Evolutionary conservation across 2,329 filamentous ascomycete species (phyloP).

Genomic region (Myotisia sp.): DNA sequence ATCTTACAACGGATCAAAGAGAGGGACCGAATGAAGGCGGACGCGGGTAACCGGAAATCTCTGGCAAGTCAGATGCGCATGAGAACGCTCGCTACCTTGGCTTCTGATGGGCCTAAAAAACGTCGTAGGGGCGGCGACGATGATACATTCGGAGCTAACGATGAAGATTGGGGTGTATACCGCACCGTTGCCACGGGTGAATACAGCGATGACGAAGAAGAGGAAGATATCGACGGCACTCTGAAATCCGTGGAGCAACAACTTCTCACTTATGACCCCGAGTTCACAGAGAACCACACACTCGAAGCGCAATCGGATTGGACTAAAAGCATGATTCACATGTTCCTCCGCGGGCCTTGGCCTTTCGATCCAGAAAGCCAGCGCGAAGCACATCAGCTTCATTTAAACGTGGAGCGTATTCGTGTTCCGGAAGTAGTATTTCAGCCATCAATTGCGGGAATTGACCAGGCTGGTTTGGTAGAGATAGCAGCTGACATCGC

Average conservation of each 20-base stretch:
- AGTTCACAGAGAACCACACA: conserved; percentile 84
- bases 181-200: conserved; percentile 68
- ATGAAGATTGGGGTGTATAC: conserved; percentile 97
- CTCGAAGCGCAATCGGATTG: conserved; percentile 87
- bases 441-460: conserved; percentile 76
- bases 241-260: conserved; percentile 71
- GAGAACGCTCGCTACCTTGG: conserved; percentile 94
- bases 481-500: conserved; percentile 87
- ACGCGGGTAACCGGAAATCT: conserved; percentile 91
- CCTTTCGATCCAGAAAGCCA: conserved; percentile 71
- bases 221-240: conserved; percentile 65
- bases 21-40: conserved; percentile 79
- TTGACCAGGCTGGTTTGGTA: conserved; percentile 85
- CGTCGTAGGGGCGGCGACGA: conserved; percentile 83
- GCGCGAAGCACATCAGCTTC: conserved; percentile 70
- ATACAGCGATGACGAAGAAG: conserved; percentile 72
- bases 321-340: conserved; percentile 81
- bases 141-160: conserved; percentile 91
- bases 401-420: conserved; percentile 93
- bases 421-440: conserved; percentile 88
- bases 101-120: conserved; percentile 71
- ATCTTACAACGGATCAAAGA: conserved; percentile 80
- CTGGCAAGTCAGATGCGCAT: conserved; percentile 92
- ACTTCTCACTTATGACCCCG: conserved; percentile 69
- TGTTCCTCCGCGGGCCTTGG: conserved; percentile 75